Evolutionary conservation across 441 rosid species (phyloP), one percentile per base, ranked within the genome.

Genomic region (Populus hybrid): DNA sequence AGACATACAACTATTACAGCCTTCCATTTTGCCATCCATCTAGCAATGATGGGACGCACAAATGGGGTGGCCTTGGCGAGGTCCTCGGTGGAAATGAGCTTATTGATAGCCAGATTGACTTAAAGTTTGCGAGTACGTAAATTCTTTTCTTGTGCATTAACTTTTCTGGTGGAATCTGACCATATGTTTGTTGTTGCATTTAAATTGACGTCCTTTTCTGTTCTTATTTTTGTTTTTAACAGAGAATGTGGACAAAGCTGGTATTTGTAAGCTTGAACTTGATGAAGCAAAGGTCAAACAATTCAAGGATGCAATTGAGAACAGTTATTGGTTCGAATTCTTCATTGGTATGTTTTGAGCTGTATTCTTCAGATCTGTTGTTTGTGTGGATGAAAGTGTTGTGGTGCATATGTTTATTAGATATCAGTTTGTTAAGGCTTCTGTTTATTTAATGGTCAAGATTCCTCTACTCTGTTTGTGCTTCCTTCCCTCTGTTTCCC

Each of bases 11-110:
- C 88, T 97, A 97, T 79, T 92, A 93, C 90, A 92, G 97, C 87
- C 99, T 97, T 84, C 99, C 99, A 34, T 95, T 95, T 88, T 97
- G 99, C 78, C 92, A 82, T 75, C 87, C 88, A 57, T 76, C 93
- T 79, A 85, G 30, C 24, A 84, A 80, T 82, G 81, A 89, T 73
- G 89, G 26, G 23, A 61, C 87, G 68, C 99, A 97, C 88, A 97
- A 95, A 82, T 97, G 99, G 99, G 99, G 98, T 85, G 99, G 99
- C 76, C 99, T 97, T 83, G 99, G 99, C 77, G 99, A 97, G 86
- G 99, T 95, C 82, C 90, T 97, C 24, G 99, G 99, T 86, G 99
- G 99, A 78, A 97, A 97, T 82, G 99, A 97, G 84, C 99, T 97
- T 76, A 95, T 97, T 76, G 99, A 95, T 83, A 93, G 99, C 86